A percentile compares a stretch with the other conserved stretches of the same genome.
Conservation (phyloP, 2,329 filamentous ascomycete genomes). For the Colletotrichum sp. region DNA sequence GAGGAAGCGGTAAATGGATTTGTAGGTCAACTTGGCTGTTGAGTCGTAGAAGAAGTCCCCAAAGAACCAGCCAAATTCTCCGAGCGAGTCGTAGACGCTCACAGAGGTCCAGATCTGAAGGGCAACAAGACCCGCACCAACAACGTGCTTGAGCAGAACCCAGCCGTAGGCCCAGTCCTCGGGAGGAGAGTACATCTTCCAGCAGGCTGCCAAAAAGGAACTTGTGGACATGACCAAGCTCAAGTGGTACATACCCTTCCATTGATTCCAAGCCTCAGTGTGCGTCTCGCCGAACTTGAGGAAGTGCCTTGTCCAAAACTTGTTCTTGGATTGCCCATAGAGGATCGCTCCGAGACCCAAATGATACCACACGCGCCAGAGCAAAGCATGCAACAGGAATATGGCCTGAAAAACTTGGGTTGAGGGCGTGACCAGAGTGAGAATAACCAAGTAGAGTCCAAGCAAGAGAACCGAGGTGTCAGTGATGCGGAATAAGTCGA, state of each 20-base stretch:
- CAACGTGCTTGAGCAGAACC: slow-evolving; percentile 82
- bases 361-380: slow-evolving; percentile 92
- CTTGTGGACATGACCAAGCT: slow-evolving; percentile 90
- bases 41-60: slow-evolving; percentile 98
- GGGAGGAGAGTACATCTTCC: slow-evolving; percentile 95
- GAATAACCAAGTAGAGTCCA: slow-evolving; percentile 73
- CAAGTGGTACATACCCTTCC: slow-evolving; percentile 95
- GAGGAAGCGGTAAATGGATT: slow-evolving; percentile 95
- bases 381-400: slow-evolving; percentile 80
- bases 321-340: slow-evolving; percentile 83
- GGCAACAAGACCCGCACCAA: slow-evolving; percentile 80
- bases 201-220: slow-evolving; percentile 88
- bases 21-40: slow-evolving; percentile 87
- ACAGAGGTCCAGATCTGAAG: slow-evolving; percentile 92
- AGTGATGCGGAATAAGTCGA: slow-evolving; percentile 87
- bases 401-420: slow-evolving; percentile 77
- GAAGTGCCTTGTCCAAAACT: slow-evolving; percentile 96
- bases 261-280: slow-evolving; percentile 94
- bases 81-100: slow-evolving; percentile 93
- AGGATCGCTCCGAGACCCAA: slow-evolving; percentile 86
- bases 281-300: slow-evolving; percentile 93
- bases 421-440: slow-evolving; percentile 78
- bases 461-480: slow-evolving; percentile 83
- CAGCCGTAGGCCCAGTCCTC: slow-evolving; percentile 87
- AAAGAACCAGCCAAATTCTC: slow-evolving; percentile 99